Percentiles rank a stretch among this genome's conserved stretches.
These are phyloP conservation scores for Tetracladium marchalianum DNA, from an alignment of 495 filamentous ascomycete species.

Conservation along the genomic window DNA sequence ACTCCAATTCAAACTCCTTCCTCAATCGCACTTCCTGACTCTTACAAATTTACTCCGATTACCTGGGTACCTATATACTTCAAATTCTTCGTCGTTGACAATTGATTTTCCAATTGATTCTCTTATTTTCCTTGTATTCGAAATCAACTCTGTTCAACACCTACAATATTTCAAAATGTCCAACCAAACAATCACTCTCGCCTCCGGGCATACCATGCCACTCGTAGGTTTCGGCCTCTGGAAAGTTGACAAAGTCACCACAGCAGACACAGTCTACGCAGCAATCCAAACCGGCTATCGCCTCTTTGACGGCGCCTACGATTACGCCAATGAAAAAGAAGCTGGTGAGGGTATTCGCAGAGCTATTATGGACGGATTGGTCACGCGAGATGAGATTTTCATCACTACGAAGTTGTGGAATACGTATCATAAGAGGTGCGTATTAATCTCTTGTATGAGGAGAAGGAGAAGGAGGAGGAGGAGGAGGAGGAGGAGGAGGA, in stretches of 20 bases:
- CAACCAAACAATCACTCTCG: constrained; percentile 43
- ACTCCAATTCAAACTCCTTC: too few relatives aligned
- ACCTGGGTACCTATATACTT: too few relatives aligned
- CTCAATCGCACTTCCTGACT: too few relatives aligned
- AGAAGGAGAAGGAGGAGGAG: too few relatives aligned
- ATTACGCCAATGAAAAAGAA: constrained; percentile 47
- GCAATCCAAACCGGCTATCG: constrained; percentile 61
- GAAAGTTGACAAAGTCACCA: constrained; percentile 54
- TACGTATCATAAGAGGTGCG: constrained; percentile 49
- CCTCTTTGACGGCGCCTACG: constrained; percentile 48
- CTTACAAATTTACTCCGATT: too few relatives aligned
- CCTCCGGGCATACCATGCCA: constrained; percentile 71
- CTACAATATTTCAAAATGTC: neutral
- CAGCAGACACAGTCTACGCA: constrained; percentile 54
- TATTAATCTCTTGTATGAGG: neutral
- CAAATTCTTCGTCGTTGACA: too few relatives aligned
- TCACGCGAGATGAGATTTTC: constrained; percentile 69
- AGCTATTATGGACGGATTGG: constrained; percentile 53
- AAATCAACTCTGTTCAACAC: neutral
- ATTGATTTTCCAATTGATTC: neutral
- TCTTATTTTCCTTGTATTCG: neutral
- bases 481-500: too few relatives aligned
- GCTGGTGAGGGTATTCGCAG: constrained; percentile 37
- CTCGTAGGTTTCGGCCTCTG: constrained; percentile 76
- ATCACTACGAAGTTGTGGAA: constrained; percentile 77